Percentiles rank a stretch among this genome's conserved stretches.
These are phyloP conservation scores for Populus hybrid DNA, from an alignment of 441 rosid genomes.

Conservation along the genomic window DNA sequence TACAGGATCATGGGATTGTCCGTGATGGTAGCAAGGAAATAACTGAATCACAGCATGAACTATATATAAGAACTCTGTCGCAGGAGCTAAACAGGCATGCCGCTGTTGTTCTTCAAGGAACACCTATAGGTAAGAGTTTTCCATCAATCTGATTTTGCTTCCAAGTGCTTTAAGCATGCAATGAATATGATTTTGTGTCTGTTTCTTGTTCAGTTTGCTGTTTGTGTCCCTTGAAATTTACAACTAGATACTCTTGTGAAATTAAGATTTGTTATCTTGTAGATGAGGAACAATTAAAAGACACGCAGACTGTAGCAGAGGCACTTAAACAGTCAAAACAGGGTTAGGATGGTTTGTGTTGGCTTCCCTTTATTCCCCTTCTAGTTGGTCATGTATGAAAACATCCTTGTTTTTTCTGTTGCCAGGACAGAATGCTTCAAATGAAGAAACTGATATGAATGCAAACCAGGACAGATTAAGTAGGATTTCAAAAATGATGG, in stretches of 20 bases:
- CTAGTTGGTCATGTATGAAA: slow-evolving; percentile 12
- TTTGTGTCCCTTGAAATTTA: slow-evolving; percentile 5
- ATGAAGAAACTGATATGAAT: slow-evolving; percentile 43
- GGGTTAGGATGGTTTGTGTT: slow-evolving; percentile 37
- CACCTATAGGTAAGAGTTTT: slow-evolving; percentile 56
- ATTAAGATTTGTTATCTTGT: slow-evolving; percentile 18
- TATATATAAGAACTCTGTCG: slow-evolving; percentile 63
- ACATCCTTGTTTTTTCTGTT: slow-evolving; percentile 16
- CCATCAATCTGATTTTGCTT: slow-evolving; percentile 13
- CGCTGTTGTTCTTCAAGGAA: slow-evolving; percentile 93
- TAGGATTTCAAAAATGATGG: slow-evolving; percentile 55
- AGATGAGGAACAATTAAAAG: slow-evolving; percentile 74
- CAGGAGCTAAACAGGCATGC: slow-evolving; percentile 91
- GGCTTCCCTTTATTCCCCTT: slow-evolving; percentile 14
- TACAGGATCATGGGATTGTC: slow-evolving; percentile 78
- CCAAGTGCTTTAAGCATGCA: slow-evolving; percentile 4
- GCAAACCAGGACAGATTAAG: slow-evolving; percentile 45
- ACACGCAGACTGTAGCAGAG: slow-evolving; percentile 76
- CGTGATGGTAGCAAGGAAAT: slow-evolving; percentile 65
- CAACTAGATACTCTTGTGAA: background rate
- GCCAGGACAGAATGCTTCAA: slow-evolving; percentile 34
- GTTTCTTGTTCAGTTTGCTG: background rate
- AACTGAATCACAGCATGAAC: slow-evolving; percentile 51
- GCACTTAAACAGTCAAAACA: slow-evolving; percentile 70
- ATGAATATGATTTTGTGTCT: slow-evolving; percentile 3